Conservation (phyloP, 139 green algal genomes). For the Tetraselmis chui region DNA sequence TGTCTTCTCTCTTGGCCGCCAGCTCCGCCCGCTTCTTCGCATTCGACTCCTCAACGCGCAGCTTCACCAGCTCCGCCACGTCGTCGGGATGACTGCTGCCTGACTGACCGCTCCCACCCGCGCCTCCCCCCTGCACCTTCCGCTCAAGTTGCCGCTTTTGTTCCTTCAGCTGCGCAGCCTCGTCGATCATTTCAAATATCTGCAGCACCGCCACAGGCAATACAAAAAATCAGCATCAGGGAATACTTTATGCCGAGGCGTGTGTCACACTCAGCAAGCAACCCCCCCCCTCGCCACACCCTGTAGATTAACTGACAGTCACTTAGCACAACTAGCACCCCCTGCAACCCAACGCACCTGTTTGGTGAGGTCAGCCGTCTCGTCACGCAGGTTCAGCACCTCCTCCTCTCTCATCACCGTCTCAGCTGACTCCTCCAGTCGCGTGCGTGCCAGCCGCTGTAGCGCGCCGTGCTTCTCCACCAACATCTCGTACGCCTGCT, state of each 20-base stretch:
- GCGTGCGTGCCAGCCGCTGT: constrained; percentile 25
- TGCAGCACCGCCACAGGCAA: no score
- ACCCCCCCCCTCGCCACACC: no score
- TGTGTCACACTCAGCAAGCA: no score
- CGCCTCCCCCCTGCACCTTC: background rate
- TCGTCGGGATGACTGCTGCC: background rate
- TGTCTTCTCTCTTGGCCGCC: constrained; percentile 32
- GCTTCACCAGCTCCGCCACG: constrained; percentile 38
- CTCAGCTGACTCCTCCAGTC: constrained; percentile 40
- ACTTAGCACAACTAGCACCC: no score
- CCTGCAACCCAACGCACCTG: no score
- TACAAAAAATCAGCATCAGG: no score
- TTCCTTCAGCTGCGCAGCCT: background rate
- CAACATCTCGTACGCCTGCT: constrained; percentile 39
- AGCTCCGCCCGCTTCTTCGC: constrained; percentile 29
- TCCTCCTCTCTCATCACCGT: constrained; percentile 31
- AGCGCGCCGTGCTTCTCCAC: constrained; percentile 40
- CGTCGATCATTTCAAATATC: background rate
- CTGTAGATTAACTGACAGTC: no score
- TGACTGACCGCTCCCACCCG: background rate
- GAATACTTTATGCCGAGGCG: no score
- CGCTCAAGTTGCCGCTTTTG: background rate
- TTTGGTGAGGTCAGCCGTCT: constrained; percentile 18
- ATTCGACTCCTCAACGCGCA: constrained; percentile 27
- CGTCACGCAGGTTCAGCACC: constrained; percentile 31